Conservation (phyloP, 2,329 filamentous ascomycete species). For the Colletotrichum magnum region DNA sequence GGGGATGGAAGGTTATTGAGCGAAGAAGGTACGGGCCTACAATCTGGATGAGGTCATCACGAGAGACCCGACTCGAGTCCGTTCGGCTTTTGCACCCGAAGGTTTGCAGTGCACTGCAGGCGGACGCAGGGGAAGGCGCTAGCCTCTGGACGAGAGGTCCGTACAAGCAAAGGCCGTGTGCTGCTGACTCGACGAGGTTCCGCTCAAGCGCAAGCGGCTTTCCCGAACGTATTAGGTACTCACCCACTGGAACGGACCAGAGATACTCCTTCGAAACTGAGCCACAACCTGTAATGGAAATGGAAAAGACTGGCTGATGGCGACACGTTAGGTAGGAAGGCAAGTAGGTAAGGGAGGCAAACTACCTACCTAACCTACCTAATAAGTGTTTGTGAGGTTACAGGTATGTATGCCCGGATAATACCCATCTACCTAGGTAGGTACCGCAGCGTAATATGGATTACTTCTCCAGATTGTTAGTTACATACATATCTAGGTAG, state of each 20-base stretch:
- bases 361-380: not conserved
- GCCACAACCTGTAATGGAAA: conserved; percentile 15
- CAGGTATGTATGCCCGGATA: no score
- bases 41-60: conserved; percentile 35
- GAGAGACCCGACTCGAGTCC: conserved; percentile 6
- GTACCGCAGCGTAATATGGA: not conserved
- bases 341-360: not conserved
- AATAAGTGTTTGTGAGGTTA: not conserved
- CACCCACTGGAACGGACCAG: conserved; percentile 8
- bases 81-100: not conserved
- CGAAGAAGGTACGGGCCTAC: conserved; percentile 9
- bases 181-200: conserved; percentile 36
- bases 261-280: conserved; percentile 12
- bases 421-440: not conserved
- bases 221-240: not conserved
- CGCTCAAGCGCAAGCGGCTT: conserved; percentile 17
- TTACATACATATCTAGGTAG: not conserved
- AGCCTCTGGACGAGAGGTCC: not conserved
- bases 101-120: not conserved
- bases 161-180: not conserved
- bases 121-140: not conserved
- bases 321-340: not conserved
- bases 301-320: no score
- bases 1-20: conserved; percentile 4
- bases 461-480: not conserved